Evolutionary conservation across 176 grass and related monocot genomes (phyloP), one percentile per base, ranked within the genome.

Genomic region (Ensete ventricosum): DNA sequence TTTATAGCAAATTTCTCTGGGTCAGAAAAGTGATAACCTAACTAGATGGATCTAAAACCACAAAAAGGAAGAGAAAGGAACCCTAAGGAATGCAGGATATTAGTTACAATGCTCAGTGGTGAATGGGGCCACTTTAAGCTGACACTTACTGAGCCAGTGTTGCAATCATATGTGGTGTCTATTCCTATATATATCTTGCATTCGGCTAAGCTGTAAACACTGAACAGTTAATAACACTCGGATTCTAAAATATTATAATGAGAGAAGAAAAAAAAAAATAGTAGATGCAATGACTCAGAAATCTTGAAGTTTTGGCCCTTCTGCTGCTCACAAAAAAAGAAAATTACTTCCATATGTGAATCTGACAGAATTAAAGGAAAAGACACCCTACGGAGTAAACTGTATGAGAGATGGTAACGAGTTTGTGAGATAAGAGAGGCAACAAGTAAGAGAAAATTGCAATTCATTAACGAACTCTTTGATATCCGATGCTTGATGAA

Each of bases 401-500:
- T 16, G 17, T 57, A 1, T 57, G 13, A 1, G 55, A 17, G 17
- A 57, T 7, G 8, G 20, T 6, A 60, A 5, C 14, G 57, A 60
- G n/a, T 7, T 21, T 60, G 57, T 59, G 57, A 68, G 2, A 25
- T 14, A 68, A 68, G 57, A 17, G 20, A n/a, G 57, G 13, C 14
- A 62, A 62, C 8, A 68, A 34, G 11, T 48, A 34, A 68, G 11
- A 34, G 27, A 29, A 68, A 26, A 5, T 17, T 68, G 16, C 12
- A 34, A 68, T 34, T 29, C 24, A 16, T 34, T 68, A 11, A 29
- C 25, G 24, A 68, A 26, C 34, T 34, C 11, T 16, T 29, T 27
- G 8, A 13, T 24, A 81, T 75, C 64, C 73, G 83, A 84, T 70
- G 70, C 48, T 50, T 60, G 57, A 60, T n/a, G 57, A n/a, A 60